phyloP scores from a whole-genome alignment of 106 monocot genomes.

The Platanthera zijinensis region DNA sequence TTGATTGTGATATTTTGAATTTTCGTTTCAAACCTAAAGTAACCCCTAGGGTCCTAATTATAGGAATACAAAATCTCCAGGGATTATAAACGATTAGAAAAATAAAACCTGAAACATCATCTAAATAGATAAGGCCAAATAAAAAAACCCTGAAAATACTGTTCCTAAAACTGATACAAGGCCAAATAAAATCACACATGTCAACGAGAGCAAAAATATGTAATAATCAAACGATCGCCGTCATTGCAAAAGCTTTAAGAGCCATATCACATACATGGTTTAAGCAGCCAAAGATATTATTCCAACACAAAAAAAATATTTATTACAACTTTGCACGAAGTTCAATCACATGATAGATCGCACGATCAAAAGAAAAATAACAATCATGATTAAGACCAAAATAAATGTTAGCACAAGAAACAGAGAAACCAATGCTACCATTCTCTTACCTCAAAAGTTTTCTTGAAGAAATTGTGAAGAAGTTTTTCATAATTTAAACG shows the following conservation, averaged over 20 bases:
- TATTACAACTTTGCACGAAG: background rate
- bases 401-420: background rate
- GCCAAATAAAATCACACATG: no score
- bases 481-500: conserved; percentile 77
- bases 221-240: no score
- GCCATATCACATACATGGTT: background rate
- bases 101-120: no score
- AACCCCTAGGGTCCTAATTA: no score
- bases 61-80: no score
- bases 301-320: background rate
- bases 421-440: background rate
- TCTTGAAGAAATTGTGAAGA: conserved; percentile 64
- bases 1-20: no score
- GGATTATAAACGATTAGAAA: no score
- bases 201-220: no score
- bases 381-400: background rate
- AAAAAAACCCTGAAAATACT: no score
- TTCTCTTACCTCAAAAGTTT: conserved; percentile 70
- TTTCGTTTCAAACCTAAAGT: no score
- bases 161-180: no score
- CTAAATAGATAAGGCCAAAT: no score
- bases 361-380: background rate
- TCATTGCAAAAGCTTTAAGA: background rate
- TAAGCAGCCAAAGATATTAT: background rate
- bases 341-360: background rate